Evolutionary conservation across 352 stramenopile species (phyloP), one percentile per base, ranked within the genome.

Genomic region (Pythium volutum): DNA sequence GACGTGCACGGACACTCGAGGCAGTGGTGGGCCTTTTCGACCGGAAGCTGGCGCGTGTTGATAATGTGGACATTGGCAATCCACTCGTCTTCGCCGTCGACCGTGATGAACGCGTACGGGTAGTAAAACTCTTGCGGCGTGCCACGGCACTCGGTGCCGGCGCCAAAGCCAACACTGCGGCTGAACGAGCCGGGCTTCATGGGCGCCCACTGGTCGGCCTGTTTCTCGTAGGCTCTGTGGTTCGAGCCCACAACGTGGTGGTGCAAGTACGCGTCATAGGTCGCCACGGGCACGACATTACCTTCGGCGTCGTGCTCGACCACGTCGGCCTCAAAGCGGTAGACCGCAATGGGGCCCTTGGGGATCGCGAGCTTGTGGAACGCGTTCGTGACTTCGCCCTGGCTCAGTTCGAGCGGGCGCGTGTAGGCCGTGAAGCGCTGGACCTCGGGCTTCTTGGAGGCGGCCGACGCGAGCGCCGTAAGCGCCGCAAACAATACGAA

Each of bases 61-160:
- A 93, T 87, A 33, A 93, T 72, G 65, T 93, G 84, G 16, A 91
- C 79, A 65, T 91, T 93, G 11, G 82, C 79, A 27, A 89, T 47
- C 84, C 81, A 93, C 58, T 91, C 84, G 62, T 91, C 78, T 52
- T 93, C 81, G 14, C 79, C 81, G 10, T 78, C 75, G 10, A 89
- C 73, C 38, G 84, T 93, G 65, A 90, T 74, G 67, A 91, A 93
- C 29, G 79, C 84, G 58, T 90, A 93, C 25, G 84, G 84, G 53
- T 83, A 86, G 62, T 84, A 73, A 47, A 91, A 91, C 66, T 90
- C 67, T 64, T 93, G 84, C 25, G 84, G 84, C 10, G 84, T 93
- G 49, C 81, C 84, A 27, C 84, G 81, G 56, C 71, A 87, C 68
- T 93, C 84, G 10, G 84, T 93, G 46, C 84, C 84, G 2, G 84